These are phyloP conservation scores for Juglanconis sp. DNA, from an alignment of 2,329 filamentous ascomycete genomes.

Conservation along the genomic window DNA sequence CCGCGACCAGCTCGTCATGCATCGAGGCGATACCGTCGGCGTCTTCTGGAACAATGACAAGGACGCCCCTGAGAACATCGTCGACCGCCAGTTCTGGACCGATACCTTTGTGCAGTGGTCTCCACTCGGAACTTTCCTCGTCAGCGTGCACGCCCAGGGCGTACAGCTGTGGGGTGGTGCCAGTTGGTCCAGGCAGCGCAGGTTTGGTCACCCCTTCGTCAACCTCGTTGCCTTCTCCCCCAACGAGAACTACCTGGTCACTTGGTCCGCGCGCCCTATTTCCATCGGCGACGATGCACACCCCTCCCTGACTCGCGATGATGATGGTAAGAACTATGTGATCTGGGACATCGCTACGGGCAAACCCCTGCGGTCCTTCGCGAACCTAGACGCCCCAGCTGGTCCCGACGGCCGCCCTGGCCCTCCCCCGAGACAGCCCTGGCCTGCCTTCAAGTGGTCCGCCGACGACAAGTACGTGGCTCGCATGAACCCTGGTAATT, in stretches of 20 bases:
- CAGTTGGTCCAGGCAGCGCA: constrained; percentile 84
- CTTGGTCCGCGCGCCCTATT: constrained; percentile 94
- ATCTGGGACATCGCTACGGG: constrained; percentile 94
- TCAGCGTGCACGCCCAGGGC: constrained; percentile 92
- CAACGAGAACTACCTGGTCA: constrained; percentile 86
- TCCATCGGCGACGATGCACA: constrained; percentile 85
- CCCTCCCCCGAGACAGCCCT: constrained; percentile 87
- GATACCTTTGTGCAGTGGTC: constrained; percentile 99
- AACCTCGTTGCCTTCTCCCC: constrained; percentile 97
- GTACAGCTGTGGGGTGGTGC: constrained; percentile 95
- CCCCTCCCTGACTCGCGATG: constrained; percentile 79
- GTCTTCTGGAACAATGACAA: constrained; percentile 99
- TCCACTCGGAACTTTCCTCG: constrained; percentile 87
- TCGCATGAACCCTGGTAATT: constrained; percentile 79
- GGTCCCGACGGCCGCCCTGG: constrained; percentile 62
- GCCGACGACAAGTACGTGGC: constrained; percentile 96
- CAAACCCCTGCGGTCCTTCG: constrained; percentile 88
- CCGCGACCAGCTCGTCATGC: constrained; percentile 94
- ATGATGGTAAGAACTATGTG: constrained; percentile 98
- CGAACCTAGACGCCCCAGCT: constrained; percentile 75
- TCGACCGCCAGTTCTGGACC: constrained; percentile 95
- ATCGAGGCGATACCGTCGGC: constrained; percentile 84
- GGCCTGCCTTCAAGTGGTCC: constrained; percentile 99
- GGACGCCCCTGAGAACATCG: constrained; percentile 79
- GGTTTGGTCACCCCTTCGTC: constrained; percentile 92